Base-by-base conservation (phyloP, 192 early-diverging fungal genomes). In the Backusella circina region DNA sequence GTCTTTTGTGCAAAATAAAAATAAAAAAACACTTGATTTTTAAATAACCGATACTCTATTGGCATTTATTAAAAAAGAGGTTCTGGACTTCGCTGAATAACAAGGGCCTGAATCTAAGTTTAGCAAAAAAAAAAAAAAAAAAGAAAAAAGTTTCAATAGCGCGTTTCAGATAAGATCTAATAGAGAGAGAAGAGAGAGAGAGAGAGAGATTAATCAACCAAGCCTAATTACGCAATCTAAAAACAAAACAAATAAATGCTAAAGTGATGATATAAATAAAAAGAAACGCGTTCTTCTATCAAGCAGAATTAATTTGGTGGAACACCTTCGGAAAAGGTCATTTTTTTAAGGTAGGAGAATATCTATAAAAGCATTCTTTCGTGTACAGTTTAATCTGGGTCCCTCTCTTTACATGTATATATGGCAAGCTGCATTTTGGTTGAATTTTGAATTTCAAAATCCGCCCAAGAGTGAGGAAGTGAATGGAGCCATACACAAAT, bases 391-490 rank as follows among this genome's bases (percentile, higher is more conserved):
- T 47, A 47, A n/a, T 47, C 44, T 47, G 44, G 44, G 16, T 18
- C 44, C 44, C 16, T 47, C 44, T 18, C 6, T 5, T 47, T 47
- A 3, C 33, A n/a, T n/a, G n/a, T n/a, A n/a, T n/a, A n/a, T 41
- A 41, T 41, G 13, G 39, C 13, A 41, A 41, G 5, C 10, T 41
- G 39, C 39, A 41, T 41, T 41, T 41, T 41, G 39, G 39, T 41
- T 41, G 44, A 6, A 35, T 35, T 35, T 35, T 5, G 33, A 35
- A 47, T 47, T 47, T 47, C 44, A 47, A 47, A 47, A 47, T 47
- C 44, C 44, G 18, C 44, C 13, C 39, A 8, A 38, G 8, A 38
- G 15, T 84, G 74, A 90, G 86, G 38, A n/a, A n/a, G n/a, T n/a
- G n/a, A n/a, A n/a, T n/a, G n/a, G n/a, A n/a, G n/a, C n/a, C n/a